These are phyloP conservation scores for Myrmaecium sp. DNA, from an alignment of 2,329 filamentous ascomycete species.

Conservation along the genomic window DNA sequence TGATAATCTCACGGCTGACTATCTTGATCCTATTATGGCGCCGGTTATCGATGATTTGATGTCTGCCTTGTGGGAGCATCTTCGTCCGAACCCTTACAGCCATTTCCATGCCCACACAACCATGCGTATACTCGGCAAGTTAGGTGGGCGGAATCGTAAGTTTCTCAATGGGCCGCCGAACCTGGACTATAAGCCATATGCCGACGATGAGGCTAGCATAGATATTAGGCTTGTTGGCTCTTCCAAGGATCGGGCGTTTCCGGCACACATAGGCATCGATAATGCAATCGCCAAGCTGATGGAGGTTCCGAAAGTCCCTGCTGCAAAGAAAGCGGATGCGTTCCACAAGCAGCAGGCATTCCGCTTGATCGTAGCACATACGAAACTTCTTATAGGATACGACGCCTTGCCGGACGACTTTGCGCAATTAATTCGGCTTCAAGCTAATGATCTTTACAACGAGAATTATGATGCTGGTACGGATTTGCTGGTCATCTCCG, in stretches of 20 bases:
- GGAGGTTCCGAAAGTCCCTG: constrained; percentile 51
- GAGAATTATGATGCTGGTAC: constrained; percentile 56
- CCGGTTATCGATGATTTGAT: constrained; percentile 98
- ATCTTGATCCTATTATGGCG: constrained; percentile 96
- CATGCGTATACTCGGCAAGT: constrained; percentile 89
- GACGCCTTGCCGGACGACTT: constrained; percentile 85
- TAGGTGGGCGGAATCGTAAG: constrained; percentile 87
- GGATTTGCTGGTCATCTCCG: constrained; percentile 54
- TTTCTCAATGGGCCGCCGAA: constrained; percentile 81
- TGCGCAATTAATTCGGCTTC: constrained; percentile 64
- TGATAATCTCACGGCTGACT: constrained; percentile 94
- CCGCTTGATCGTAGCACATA: constrained; percentile 68
- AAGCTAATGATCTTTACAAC: constrained; percentile 69
- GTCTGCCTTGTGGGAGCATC: constrained; percentile 90
- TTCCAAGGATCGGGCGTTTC: constrained; percentile 75
- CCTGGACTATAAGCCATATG: constrained; percentile 68
- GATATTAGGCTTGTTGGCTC: constrained; percentile 82
- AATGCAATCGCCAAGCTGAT: constrained; percentile 75
- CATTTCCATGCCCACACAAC: constrained; percentile 97
- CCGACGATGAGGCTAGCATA: constrained; percentile 76
- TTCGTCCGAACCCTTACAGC: constrained; percentile 84
- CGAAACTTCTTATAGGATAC: constrained; percentile 78
- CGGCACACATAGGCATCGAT: constrained; percentile 71
- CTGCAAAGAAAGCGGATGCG: constrained; percentile 50
- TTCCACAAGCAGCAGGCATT: constrained; percentile 93